Evolutionary conservation across 1,284 basidiomycete genomes (phyloP), one percentile per base, ranked within the genome.

Genomic region (Pterulicium gracile): DNA sequence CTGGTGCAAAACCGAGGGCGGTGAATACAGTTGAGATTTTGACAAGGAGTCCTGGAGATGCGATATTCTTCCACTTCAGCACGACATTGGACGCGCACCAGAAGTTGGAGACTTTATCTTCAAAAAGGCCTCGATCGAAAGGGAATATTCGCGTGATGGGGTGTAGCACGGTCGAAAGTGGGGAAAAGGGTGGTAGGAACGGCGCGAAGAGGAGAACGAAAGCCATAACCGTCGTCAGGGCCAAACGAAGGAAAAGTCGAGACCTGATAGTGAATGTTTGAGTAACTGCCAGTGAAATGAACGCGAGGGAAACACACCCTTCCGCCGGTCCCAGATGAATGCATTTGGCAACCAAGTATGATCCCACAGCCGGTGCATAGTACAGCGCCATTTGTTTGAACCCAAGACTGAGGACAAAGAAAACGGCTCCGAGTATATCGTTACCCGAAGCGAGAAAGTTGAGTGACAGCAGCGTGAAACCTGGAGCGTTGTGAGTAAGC

Each of bases 351-450:
- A 93, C 65, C 1, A 93, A 66, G 61, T 91, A 94, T 0, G 81
- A 77, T 34, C 90, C 87, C 17, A 94, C 75, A 1, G 87, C 91
- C 4, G 94, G 94, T 0, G 89, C 87, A 60, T 91, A 97, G 61
- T 95, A 96, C 10, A 97, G 68, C 3, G 88, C 84, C 91, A 96
- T 96, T 62, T 96, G 93, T 62, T 97, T 96, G 72, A 96, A 96
- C 2, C 84, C 75, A 14, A 97, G 72, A 54, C 87, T 87, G 24
- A 82, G 68, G 4, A 88, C 85, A 55, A 96, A 95, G 51, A 72
- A 79, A n/a, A 88, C 59, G 3, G 89, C 88, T 1, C 88, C 93
- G 0, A 80, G 53, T 2, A 88, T 61, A 59, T 97, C 90, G 22
- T 73, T 67, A 4, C 77, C 81, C 1, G 60, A 58, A 3, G 81